Conservation (phyloP, 2,329 filamentous ascomycete species). For the Pseudofabraea citricarpa region DNA sequence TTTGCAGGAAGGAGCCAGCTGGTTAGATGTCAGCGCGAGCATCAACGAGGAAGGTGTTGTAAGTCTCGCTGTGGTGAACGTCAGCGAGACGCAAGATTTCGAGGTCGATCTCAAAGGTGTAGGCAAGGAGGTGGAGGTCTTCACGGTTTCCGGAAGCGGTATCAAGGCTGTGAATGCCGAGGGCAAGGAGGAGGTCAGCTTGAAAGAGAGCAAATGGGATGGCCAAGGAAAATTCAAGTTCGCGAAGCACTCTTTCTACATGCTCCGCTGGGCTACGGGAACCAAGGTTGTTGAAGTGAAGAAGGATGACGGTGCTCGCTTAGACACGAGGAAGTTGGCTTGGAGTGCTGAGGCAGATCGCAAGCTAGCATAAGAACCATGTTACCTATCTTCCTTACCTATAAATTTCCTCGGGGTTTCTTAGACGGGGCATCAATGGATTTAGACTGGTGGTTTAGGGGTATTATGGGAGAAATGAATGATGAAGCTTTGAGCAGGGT, state of each 20-base stretch:
- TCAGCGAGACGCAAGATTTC: constrained; percentile 56
- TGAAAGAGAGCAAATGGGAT: constrained; percentile 59
- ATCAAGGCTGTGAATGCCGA: constrained; percentile 58
- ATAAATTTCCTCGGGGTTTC: too few species aligned
- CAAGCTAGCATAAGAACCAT: too few species aligned
- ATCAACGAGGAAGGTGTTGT: constrained; percentile 53
- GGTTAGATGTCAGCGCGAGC: constrained; percentile 62
- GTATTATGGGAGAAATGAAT: too few species aligned
- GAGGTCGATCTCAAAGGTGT: constrained; percentile 56
- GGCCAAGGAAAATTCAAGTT: constrained; percentile 59
- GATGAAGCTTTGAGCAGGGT: too few species aligned
- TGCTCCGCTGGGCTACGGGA: constrained; percentile 48
- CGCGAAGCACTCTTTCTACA: constrained; percentile 63
- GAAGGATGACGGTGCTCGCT: constrained; percentile 14
- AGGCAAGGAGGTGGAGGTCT: constrained; percentile 50
- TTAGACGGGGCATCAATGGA: too few species aligned
- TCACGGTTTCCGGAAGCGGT: constrained; percentile 54
- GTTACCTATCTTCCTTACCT: too few species aligned
- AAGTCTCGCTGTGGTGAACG: constrained; percentile 69
- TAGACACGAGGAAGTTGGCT: constrained; percentile 24
- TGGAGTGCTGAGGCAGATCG: constrained; percentile 17
- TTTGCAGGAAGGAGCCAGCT: constrained; percentile 61
- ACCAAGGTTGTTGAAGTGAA: constrained; percentile 20
- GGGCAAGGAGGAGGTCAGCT: constrained; percentile 55
- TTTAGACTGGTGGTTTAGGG: too few species aligned